Percentiles rank a stretch among this genome's conserved stretches.
phyloP scores from a whole-genome alignment of 768 basidiomycete genomes.

The Lanmaoa rubissima region DNA sequence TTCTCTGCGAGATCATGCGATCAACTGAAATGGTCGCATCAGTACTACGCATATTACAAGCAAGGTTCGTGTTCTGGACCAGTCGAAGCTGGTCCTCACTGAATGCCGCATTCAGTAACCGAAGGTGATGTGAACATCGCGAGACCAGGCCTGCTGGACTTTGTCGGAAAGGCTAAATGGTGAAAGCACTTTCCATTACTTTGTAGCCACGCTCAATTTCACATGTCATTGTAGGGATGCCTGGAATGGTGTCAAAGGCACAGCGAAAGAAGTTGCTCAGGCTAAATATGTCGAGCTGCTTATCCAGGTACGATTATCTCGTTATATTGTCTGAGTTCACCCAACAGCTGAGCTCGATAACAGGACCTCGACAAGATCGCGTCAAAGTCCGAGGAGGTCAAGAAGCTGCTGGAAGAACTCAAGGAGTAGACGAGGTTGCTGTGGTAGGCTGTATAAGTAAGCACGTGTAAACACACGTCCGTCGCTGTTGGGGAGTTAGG shows the following conservation, averaged over 20 bases:
- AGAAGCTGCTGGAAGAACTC: constrained; percentile 58
- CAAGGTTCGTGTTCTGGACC: constrained; percentile 55
- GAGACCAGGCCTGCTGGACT: constrained; percentile 78
- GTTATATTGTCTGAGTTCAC: neutral
- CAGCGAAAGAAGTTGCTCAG: constrained; percentile 67
- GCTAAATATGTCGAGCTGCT: constrained; percentile 75
- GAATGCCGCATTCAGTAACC: constrained; percentile 50
- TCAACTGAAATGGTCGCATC: constrained; percentile 7
- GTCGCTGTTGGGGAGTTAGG: neutral
- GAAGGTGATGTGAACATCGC: constrained; percentile 66
- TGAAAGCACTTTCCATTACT: constrained; percentile 28
- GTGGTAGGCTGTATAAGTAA: constrained; percentile 1
- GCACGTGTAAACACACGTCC: constrained; percentile 3
- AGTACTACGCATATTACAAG: constrained; percentile 97
- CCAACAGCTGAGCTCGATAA: constrained; percentile 6
- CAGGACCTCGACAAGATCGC: constrained; percentile 55
- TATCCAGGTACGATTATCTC: constrained; percentile 48
- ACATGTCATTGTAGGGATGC: constrained; percentile 62
- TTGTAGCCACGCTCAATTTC: neutral
- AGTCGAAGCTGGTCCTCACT: neutral
- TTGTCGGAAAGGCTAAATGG: constrained; percentile 90
- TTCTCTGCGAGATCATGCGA: constrained; percentile 1
- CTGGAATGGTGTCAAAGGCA: constrained; percentile 75
- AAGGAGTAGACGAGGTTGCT: constrained; percentile 37
- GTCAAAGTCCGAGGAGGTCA: constrained; percentile 46